phyloP scores from a whole-genome alignment of 129 eudicot genomes.

The Arctium lappa region DNA sequence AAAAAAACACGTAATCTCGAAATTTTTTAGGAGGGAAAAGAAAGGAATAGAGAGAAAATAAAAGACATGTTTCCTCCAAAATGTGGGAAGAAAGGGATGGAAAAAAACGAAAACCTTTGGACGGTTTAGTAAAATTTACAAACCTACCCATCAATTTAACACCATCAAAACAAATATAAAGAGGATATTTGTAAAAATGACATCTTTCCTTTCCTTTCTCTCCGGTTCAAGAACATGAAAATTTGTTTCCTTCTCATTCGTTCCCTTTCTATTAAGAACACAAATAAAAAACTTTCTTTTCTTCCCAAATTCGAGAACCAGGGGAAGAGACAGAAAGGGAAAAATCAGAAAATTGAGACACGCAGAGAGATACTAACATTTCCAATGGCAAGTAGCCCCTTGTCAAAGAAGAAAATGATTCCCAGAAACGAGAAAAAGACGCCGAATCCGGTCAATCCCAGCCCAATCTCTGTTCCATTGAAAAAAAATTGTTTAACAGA shows the following conservation, averaged over 20 bases:
- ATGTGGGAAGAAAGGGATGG: neutral
- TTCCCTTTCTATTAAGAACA: neutral
- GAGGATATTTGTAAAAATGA: neutral
- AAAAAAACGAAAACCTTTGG: neutral
- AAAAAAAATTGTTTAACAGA: conserved; percentile 1
- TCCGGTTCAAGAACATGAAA: neutral
- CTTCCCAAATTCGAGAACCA: neutral
- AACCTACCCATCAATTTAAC: neutral
- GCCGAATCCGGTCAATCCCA: conserved; percentile 86
- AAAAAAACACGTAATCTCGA: no score
- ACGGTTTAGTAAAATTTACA: neutral
- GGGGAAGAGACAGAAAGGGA: neutral
- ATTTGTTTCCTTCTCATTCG: neutral
- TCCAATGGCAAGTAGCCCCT: conserved; percentile 81
- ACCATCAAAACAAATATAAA: neutral
- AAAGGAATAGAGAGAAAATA: no score
- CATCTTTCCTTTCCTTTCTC: neutral
- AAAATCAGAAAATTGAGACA: neutral
- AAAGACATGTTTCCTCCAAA: neutral
- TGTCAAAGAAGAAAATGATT: conserved; percentile 73
- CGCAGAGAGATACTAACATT: conserved; percentile 44
- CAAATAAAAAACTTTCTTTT: neutral
- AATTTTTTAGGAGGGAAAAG: neutral
- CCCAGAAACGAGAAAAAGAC: conserved; percentile 83
- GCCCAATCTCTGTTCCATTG: conserved; percentile 71